Conservation (phyloP, 768 basidiomycete species). For the Macrolepiota fuliginosa region DNA sequence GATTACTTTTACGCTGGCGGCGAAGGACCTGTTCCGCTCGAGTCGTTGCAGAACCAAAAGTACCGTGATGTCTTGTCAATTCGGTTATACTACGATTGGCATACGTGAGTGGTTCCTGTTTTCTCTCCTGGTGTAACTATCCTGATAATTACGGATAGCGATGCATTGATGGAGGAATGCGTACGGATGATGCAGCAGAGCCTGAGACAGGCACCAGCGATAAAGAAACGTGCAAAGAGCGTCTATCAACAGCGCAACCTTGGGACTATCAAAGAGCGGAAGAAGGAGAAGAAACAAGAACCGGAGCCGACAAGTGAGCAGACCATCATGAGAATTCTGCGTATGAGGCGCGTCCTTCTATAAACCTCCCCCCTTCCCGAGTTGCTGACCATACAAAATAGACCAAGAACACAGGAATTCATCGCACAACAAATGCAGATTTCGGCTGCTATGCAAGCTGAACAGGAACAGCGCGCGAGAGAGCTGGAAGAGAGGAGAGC, state of each 20-base stretch:
- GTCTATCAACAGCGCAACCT: constrained; percentile 92
- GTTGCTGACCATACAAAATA: constrained; percentile 24
- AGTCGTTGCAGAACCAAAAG: constrained; percentile 88
- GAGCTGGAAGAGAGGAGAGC: constrained; percentile 57
- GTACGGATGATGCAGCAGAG: constrained; percentile 93
- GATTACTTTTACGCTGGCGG: constrained; percentile 96
- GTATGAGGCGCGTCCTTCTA: constrained; percentile 72
- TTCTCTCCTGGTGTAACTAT: constrained; percentile 1
- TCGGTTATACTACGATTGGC: constrained; percentile 95
- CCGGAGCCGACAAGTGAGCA: constrained; percentile 79
- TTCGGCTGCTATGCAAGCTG: constrained; percentile 76
- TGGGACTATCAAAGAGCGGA: constrained; percentile 92
- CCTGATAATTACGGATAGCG: constrained; percentile 40
- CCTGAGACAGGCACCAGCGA: constrained; percentile 66
- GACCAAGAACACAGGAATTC: constrained; percentile 81
- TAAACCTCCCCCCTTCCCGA: neutral
- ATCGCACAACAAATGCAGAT: constrained; percentile 85
- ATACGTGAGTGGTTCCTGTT: constrained; percentile 54
- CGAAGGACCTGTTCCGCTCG: constrained; percentile 85
- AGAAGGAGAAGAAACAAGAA: constrained; percentile 87
- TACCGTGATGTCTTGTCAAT: constrained; percentile 90
- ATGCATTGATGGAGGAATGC: constrained; percentile 90
- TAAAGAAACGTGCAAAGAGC: constrained; percentile 90
- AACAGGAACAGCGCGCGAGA: constrained; percentile 72
- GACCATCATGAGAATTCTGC: constrained; percentile 89